Conservation (phyloP, 371 early-diverging fungal genomes). For the Vittaforma corneae region DNA sequence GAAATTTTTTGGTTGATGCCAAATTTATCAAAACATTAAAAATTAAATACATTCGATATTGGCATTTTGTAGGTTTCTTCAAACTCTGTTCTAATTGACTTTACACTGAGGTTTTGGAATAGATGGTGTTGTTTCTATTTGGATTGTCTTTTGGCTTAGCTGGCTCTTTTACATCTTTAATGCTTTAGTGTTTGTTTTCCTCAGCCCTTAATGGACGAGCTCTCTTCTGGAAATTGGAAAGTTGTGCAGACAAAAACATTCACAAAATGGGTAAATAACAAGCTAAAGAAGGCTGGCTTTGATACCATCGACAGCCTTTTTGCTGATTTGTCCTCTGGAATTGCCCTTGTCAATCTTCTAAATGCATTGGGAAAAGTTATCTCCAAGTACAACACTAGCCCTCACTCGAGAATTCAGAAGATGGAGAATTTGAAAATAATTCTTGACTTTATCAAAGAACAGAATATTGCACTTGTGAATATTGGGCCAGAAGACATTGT, state of each 20-base stretch:
- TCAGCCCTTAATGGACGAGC: background rate
- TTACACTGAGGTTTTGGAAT: too few species aligned
- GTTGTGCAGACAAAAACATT: conserved; percentile 66
- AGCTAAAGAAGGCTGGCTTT: conserved; percentile 63
- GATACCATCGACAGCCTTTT: conserved; percentile 63
- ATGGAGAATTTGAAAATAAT: conserved; percentile 86
- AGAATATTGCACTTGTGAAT: conserved; percentile 75
- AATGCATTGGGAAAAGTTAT: conserved; percentile 63
- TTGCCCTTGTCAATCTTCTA: conserved; percentile 50
- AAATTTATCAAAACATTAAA: too few species aligned
- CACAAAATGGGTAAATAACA: conserved; percentile 75
- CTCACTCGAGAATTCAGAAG: conserved; percentile 77
- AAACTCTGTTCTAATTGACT: too few species aligned
- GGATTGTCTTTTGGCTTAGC: too few species aligned
- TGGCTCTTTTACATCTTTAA: too few species aligned
- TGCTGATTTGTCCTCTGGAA: conserved; percentile 69
- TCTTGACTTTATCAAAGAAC: conserved; percentile 72
- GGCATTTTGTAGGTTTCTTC: too few species aligned
- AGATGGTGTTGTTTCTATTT: too few species aligned
- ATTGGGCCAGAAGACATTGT: conserved; percentile 83
- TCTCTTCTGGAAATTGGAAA: conserved; percentile 53
- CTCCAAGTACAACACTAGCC: conserved; percentile 70
- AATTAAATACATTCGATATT: too few species aligned
- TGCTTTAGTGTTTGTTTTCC: too few species aligned
- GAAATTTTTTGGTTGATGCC: too few species aligned